Base-by-base conservation (phyloP, 75 land plant species). In the Sequoia sempervirens region DNA sequence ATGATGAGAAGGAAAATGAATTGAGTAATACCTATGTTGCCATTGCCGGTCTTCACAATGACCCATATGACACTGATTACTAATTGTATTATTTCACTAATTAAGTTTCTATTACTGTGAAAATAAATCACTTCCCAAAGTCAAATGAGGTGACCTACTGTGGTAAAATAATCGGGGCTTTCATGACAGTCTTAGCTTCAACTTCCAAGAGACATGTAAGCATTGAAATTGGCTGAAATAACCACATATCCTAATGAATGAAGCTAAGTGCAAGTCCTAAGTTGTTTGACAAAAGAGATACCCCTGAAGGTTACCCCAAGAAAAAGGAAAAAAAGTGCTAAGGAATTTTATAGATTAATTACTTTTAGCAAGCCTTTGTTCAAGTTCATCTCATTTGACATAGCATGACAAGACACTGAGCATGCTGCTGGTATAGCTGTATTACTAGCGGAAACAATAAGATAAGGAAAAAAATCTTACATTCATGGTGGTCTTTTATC, bases 401-500 rank as follows among this genome's bases (percentile, higher is more conserved):
- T 45, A 14, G 37, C 58, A 81, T 45, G 28, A 52, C 34, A 53
- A 81, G 20, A 78, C 20, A 13, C 8, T 9, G 13, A 2, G 5
- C 18, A 54, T 52, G 37, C 20, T 34, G 13, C 36, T 15, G 3
- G 9, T 30, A 81, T 17, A 80, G 66, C 54, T 17, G 26, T 36
- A 11, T 54, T 32, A 1, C 34, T 54, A 18, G 82, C 20, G 54
- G 14, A 41, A 72, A n/a, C 9, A 78, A 37, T 6, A 79, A 18
- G 20, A 38, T 30, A 0, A 46, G 1, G 66, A 47, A 37, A 18
- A 66, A 58, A 66, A 64, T 36, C 91, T 88, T 85, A 90, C 91
- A 83, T 66, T 90, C 87, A 53, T 87, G 87, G 12, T 72, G 87
- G 5, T 81, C 82, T 81, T 75, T 88, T 47, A 83, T 85, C 87